phyloP scores from a whole-genome alignment of 352 stramenopile genomes.

The Pythium rhizo-oryzae region DNA sequence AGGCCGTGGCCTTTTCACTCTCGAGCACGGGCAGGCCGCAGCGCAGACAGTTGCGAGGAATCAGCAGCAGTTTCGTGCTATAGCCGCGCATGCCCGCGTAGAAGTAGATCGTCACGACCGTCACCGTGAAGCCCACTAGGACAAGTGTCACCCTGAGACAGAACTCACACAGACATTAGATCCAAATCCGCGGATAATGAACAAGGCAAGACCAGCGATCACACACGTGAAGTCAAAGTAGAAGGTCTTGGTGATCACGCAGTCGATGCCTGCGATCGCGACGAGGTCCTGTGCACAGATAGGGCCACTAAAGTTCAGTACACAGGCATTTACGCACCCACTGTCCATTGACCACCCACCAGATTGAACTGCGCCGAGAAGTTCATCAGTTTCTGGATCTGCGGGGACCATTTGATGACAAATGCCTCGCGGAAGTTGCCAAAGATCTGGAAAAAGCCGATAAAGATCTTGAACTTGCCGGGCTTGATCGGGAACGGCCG shows the following conservation, averaged over 20 bases:
- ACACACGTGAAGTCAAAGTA: slow-evolving; percentile 77
- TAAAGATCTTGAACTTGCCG: slow-evolving; percentile 80
- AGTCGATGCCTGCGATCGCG: slow-evolving; percentile 71
- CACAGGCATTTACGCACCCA: too few species aligned
- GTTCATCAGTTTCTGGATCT: slow-evolving; percentile 63
- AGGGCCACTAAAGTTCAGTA: background rate
- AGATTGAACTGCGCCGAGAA: slow-evolving; percentile 74
- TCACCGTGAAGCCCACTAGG: slow-evolving; percentile 45
- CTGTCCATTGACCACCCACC: too few species aligned
- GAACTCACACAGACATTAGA: background rate
- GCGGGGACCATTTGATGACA: slow-evolving; percentile 61
- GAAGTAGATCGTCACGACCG: slow-evolving; percentile 62
- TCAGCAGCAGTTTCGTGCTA: slow-evolving; percentile 59
- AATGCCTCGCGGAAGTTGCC: slow-evolving; percentile 74
- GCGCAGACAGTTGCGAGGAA: slow-evolving; percentile 69
- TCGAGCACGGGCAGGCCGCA: slow-evolving; percentile 71
- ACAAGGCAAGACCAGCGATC: background rate
- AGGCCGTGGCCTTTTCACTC: slow-evolving; percentile 36
- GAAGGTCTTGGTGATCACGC: slow-evolving; percentile 69
- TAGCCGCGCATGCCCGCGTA: slow-evolving; percentile 71
- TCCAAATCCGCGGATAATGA: too few species aligned
- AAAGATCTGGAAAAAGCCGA: slow-evolving; percentile 86
- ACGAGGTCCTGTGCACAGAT: slow-evolving; percentile 71
- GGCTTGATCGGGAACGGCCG: slow-evolving; percentile 58
- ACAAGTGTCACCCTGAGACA: slow-evolving; percentile 51